Percentiles rank a stretch among this genome's conserved stretches.
These are phyloP conservation scores for Eustoma russellianum DNA, from an alignment of 257 asterid genomes.

Conservation along the genomic window DNA sequence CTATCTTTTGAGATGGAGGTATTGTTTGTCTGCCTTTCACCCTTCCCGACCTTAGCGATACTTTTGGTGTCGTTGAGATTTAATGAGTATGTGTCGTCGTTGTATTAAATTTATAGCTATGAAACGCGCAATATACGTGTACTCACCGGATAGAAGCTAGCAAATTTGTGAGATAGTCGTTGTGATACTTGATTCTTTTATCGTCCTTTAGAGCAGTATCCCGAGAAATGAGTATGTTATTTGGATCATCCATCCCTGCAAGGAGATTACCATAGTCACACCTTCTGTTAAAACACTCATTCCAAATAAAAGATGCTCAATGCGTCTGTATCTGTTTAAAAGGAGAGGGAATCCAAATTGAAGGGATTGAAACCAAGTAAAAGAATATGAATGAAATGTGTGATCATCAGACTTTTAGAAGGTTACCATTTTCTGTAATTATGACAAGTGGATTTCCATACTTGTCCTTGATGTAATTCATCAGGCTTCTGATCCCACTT, in stretches of 20 bases:
- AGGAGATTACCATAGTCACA: background rate
- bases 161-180: slow-evolving; percentile 55
- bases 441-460: slow-evolving; percentile 65
- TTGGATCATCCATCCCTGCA: slow-evolving; percentile 84
- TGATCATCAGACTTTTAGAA: background rate
- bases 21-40: no score
- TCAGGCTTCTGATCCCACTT: slow-evolving; percentile 59
- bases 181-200: slow-evolving; percentile 70
- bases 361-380: no score
- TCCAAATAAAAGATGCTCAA: background rate
- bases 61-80: no score
- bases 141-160: slow-evolving; percentile 65
- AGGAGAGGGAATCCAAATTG: background rate
- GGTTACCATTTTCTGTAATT: slow-evolving; percentile 79
- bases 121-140: background rate
- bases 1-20: no score
- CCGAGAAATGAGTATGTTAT: slow-evolving; percentile 28
- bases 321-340: background rate
- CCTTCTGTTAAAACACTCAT: no score
- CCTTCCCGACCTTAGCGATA: no score
- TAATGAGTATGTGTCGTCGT: no score
- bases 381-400: no score
- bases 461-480: slow-evolving; percentile 60
- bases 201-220: slow-evolving; percentile 50
- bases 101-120: no score